A percentile compares a stretch with the other conserved stretches of the same genome.
phyloP scores from a whole-genome alignment of 1,284 basidiomycete species.

The Tylopilus orsonianus region DNA sequence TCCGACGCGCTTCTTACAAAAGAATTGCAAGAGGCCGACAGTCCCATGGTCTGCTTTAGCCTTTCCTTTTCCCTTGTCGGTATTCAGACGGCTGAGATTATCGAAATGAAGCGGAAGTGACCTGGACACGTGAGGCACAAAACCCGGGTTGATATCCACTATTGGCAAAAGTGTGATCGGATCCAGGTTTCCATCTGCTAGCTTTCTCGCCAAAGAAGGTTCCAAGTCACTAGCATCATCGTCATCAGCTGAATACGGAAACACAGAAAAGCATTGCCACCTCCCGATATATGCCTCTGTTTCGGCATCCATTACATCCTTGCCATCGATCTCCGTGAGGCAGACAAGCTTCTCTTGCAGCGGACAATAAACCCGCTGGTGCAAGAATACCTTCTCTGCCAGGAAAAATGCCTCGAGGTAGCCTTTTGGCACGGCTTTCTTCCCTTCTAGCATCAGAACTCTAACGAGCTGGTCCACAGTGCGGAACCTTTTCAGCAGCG shows the following conservation, averaged over 20 bases:
- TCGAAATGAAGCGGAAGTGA: constrained; percentile 37
- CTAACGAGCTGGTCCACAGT: constrained; percentile 87
- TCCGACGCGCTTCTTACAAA: constrained; percentile 46
- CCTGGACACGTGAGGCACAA: constrained; percentile 49
- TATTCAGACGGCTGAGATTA: constrained; percentile 31
- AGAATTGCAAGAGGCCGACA: constrained; percentile 57
- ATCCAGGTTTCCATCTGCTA: constrained; percentile 78
- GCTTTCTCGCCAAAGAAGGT: constrained; percentile 54
- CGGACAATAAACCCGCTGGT: constrained; percentile 94
- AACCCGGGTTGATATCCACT: constrained; percentile 77
- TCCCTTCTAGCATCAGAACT: constrained; percentile 80
- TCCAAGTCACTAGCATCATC: constrained; percentile 52
- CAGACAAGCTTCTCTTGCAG: constrained; percentile 62
- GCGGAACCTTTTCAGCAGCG: constrained; percentile 80
- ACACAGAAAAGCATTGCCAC: constrained; percentile 38
- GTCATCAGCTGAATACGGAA: constrained; percentile 11
- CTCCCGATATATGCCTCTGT: constrained; percentile 76
- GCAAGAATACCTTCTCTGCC: constrained; percentile 92
- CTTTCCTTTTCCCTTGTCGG: constrained; percentile 42
- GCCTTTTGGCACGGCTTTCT: constrained; percentile 74
- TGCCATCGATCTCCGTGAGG: constrained; percentile 57
- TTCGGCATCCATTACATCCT: constrained; percentile 54
- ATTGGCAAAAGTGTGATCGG: constrained; percentile 76
- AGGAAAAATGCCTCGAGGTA: constrained; percentile 74
- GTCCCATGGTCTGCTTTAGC: constrained; percentile 37